Base-by-base conservation (phyloP, 768 basidiomycete species). In the Russula sp. region DNA sequence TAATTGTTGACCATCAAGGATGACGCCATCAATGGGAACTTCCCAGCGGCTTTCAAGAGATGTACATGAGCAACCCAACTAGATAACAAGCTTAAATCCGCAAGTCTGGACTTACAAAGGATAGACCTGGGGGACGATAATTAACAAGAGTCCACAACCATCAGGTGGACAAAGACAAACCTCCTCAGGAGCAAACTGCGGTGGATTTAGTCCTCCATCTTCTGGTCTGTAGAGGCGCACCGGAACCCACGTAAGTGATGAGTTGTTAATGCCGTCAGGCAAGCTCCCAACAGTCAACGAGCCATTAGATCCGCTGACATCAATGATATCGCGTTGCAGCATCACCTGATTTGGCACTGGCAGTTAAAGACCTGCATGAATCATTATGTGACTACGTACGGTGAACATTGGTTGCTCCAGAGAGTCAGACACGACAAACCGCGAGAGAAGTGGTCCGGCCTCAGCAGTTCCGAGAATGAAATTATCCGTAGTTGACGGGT, bases 271-370 rank as follows among this genome's bases (percentile, higher is more conserved):
- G 0, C 80, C 79, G 0, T 70, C 65, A 5, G 89, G 89, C 4
- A 90, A 76, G 57, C 80, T 82, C 16, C 90, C 90, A 30, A 92
- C 76, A 58, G 83, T 87, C 32, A 91, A 73, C 61, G 81, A 72
- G 4, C 89, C 89, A 9, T 79, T 73, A 53, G 88, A 86, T 0
- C 87, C 87, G 2, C 87, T 85, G n/a, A 87, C 75, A 44, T 87
- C 81, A n/a, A 90, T 74, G 0, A 82, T 77, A 68, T 89, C 83
- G 26, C 90, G 83, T 70, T 92, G 90, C 10, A 92, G 76, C 0
- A 83, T 79, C 9, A 68, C 48, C 67, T 68, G 42, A 10, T 18
- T 46, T n/a, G 20, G 8, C 6, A 26, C 6, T 30, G 26, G 42
- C 20, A 14, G 22, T 68, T 30, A 40, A 48, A 22, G 1, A 28